Conservation (phyloP, 805 yeast species). For the Zygotorulaspora danielsina region DNA sequence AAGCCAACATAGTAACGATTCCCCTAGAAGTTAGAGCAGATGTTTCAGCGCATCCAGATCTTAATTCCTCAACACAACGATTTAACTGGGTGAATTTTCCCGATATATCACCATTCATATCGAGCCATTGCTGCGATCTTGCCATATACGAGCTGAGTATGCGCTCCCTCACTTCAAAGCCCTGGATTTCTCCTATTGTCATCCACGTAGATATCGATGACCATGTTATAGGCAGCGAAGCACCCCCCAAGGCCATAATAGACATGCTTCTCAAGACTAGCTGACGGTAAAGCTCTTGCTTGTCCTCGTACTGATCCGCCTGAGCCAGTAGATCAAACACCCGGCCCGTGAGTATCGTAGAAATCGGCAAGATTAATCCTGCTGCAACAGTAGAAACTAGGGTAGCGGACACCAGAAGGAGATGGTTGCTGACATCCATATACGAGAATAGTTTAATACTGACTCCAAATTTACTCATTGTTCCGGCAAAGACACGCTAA, state of each 20-base stretch:
- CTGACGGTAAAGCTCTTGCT: slow-evolving; percentile 23
- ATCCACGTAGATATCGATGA: slow-evolving; percentile 58
- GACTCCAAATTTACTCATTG: no score
- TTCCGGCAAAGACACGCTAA: no score
- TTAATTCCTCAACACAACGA: slow-evolving; percentile 68
- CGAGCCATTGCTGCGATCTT: slow-evolving; percentile 59
- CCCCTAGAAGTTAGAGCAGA: slow-evolving; percentile 55
- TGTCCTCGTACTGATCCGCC: slow-evolving; percentile 13
- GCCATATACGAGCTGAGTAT: slow-evolving; percentile 45
- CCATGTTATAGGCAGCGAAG: slow-evolving; percentile 46
- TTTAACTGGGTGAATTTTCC: slow-evolving; percentile 66
- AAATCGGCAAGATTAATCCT: slow-evolving; percentile 57
- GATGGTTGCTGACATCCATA: slow-evolving; percentile 24
- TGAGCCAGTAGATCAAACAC: slow-evolving; percentile 47
- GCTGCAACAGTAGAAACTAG: slow-evolving; percentile 42
- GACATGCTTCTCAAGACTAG: slow-evolving; percentile 40
- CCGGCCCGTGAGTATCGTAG: slow-evolving; percentile 62
- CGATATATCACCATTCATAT: slow-evolving; percentile 47
- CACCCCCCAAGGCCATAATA: slow-evolving; percentile 45
- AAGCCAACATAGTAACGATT: slow-evolving; percentile 48
- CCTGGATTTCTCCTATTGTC: slow-evolving; percentile 68
- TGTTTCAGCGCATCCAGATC: slow-evolving; percentile 65
- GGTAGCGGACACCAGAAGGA: slow-evolving; percentile 28
- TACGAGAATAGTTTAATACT: no score
- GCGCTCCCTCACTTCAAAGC: slow-evolving; percentile 46